These are phyloP conservation scores for Moesziomyces globuligerus DNA, from an alignment of 1,284 basidiomycete genomes.

Conservation along the genomic window DNA sequence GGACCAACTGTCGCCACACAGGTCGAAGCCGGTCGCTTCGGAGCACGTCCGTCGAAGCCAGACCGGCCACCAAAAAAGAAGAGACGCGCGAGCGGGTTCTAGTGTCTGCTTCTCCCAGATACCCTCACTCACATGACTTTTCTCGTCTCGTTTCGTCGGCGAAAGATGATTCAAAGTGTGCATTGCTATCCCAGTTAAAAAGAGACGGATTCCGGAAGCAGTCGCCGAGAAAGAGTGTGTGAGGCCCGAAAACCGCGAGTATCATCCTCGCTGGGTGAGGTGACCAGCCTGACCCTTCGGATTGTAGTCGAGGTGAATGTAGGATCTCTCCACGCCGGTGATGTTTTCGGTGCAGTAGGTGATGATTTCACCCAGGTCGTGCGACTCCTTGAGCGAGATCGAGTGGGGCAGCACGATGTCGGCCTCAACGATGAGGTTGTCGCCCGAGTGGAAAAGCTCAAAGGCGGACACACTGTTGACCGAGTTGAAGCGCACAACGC, in stretches of 20 bases:
- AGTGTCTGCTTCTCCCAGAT: not conserved
- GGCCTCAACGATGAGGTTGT: slow-evolving; percentile 64
- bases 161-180: too few species aligned
- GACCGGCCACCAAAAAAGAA: slow-evolving; percentile 28
- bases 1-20: slow-evolving; percentile 17
- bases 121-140: too few species aligned
- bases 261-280: slow-evolving; percentile 53
- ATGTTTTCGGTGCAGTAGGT: slow-evolving; percentile 63
- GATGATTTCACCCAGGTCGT: slow-evolving; percentile 65
- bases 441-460: slow-evolving; percentile 64
- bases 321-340: slow-evolving; percentile 54
- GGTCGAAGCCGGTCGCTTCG: slow-evolving; percentile 38
- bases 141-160: too few species aligned
- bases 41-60: slow-evolving; percentile 16
- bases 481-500: slow-evolving; percentile 61
- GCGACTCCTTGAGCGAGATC: slow-evolving; percentile 63
- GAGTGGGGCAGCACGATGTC: slow-evolving; percentile 61
- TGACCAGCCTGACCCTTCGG: slow-evolving; percentile 59
- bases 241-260: not conserved
- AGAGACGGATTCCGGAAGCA: too few species aligned
- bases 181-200: too few species aligned
- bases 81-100: slow-evolving; percentile 45
- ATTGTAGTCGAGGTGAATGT: slow-evolving; percentile 64
- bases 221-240: too few species aligned
- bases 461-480: slow-evolving; percentile 62